A percentile compares a stretch with the other conserved stretches of the same genome.
Conservation (phyloP, 1,139 yeast genomes). For the Geotrichum histeridarum region DNA sequence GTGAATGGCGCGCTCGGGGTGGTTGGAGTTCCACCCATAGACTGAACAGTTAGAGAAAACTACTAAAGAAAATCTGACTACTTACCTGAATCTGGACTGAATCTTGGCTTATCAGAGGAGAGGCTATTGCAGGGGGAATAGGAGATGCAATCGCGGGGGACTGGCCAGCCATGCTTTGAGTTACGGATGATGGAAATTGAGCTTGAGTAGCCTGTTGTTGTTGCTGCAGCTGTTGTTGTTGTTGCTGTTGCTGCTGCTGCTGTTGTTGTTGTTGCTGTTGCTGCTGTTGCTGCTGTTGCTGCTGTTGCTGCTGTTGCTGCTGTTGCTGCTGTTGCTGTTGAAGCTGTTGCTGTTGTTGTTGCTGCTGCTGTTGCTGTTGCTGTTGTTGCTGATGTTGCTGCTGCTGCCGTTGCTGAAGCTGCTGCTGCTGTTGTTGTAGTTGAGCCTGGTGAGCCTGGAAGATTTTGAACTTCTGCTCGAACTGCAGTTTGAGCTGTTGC, state of each 20-base stretch:
- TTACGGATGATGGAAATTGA: not conserved
- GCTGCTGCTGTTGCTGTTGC: constrained; percentile 20
- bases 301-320: constrained; percentile 19
- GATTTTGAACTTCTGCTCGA: constrained; percentile 3
- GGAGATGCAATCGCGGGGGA: not conserved
- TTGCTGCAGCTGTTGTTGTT: constrained; percentile 12
- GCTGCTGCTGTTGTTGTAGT: constrained; percentile 20
- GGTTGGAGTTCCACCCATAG: too few species aligned
- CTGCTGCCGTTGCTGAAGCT: constrained; percentile 10
- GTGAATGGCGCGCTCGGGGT: too few species aligned
- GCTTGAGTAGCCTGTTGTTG: constrained; percentile 2
- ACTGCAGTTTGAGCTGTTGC: constrained; percentile 25
- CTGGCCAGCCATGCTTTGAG: not conserved
- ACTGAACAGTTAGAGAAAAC: too few species aligned
- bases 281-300: constrained; percentile 25
- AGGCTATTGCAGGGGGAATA: not conserved
- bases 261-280: constrained; percentile 22
- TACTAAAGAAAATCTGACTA: too few species aligned
- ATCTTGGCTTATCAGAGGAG: too few species aligned
- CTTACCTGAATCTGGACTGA: too few species aligned
- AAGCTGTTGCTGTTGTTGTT: constrained; percentile 16
- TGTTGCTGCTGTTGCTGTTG: constrained; percentile 17
- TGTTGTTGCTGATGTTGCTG: constrained; percentile 8
- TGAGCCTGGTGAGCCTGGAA: constrained; percentile 7
- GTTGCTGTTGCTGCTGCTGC: constrained; percentile 3